Conservation (phyloP, 441 rosid genomes). For the Adansonia gregorii region DNA sequence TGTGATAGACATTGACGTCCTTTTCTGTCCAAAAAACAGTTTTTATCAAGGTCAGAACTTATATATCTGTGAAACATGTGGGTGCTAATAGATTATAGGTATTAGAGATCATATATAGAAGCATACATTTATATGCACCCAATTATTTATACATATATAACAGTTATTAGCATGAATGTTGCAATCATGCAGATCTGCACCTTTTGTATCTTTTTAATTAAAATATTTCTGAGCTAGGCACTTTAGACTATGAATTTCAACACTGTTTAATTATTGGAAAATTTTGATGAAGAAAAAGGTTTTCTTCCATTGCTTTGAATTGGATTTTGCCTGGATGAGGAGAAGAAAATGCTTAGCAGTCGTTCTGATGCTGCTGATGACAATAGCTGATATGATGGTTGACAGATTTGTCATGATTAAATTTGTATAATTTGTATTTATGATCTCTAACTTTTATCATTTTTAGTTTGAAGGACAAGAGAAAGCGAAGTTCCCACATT, state of each 20-base stretch:
- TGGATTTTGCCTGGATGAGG: constrained; percentile 6
- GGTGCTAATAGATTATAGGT: background rate
- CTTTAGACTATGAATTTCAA: background rate
- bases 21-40: background rate
- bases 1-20: constrained; percentile 1
- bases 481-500: constrained; percentile 33
- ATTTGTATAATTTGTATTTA: background rate
- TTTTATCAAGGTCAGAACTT: background rate
- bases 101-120: background rate
- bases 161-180: background rate
- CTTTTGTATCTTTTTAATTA: background rate
- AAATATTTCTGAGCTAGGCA: constrained; percentile 2
- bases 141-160: background rate
- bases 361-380: background rate
- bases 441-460: constrained; percentile 22
- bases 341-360: constrained; percentile 7
- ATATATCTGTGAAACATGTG: background rate
- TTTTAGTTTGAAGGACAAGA: constrained; percentile 34
- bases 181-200: background rate
- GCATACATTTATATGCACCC: background rate
- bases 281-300: background rate
- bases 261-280: background rate
- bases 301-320: constrained; percentile 19
- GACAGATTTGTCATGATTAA: background rate
- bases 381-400: background rate